A percentile compares a stretch with the other conserved stretches of the same genome.
These are phyloP conservation scores for Echites panduratus DNA, from an alignment of 257 asterid genomes.

Conservation along the genomic window DNA sequence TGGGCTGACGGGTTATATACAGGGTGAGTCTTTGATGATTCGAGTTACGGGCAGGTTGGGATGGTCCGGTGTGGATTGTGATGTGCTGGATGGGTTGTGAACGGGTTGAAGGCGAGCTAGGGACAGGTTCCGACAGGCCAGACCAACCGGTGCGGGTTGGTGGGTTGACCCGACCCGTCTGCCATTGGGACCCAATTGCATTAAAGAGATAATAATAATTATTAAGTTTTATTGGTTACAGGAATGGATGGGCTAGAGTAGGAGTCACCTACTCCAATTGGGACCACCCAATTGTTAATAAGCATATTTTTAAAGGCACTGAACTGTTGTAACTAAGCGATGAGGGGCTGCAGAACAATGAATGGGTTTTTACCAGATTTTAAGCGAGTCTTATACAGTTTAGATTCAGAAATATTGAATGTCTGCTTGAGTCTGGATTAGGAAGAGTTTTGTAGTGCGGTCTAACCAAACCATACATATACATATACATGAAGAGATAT, in stretches of 20 bases:
- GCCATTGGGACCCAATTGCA: too few relatives aligned
- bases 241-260: conserved; percentile 12
- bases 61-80: too few relatives aligned
- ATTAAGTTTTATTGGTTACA: background rate
- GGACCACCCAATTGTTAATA: background rate
- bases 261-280: conserved; percentile 17
- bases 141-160: too few relatives aligned
- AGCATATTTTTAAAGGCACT: background rate
- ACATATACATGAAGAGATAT: too few relatives aligned
- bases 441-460: conserved; percentile 10
- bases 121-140: too few relatives aligned
- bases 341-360: background rate
- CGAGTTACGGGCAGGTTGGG: too few relatives aligned
- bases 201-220: too few relatives aligned
- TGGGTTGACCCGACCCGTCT: too few relatives aligned
- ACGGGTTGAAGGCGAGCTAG: too few relatives aligned
- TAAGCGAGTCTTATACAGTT: background rate
- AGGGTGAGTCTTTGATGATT: too few relatives aligned
- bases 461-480: conserved; percentile 17
- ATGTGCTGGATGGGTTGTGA: too few relatives aligned
- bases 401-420: background rate
- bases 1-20: too few relatives aligned
- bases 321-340: background rate
- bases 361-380: conserved; percentile 5
- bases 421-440: conserved; percentile 11